These are phyloP conservation scores for Petasospora fabianii DNA, from an alignment of 1,139 yeast species.

Conservation along the genomic window DNA sequence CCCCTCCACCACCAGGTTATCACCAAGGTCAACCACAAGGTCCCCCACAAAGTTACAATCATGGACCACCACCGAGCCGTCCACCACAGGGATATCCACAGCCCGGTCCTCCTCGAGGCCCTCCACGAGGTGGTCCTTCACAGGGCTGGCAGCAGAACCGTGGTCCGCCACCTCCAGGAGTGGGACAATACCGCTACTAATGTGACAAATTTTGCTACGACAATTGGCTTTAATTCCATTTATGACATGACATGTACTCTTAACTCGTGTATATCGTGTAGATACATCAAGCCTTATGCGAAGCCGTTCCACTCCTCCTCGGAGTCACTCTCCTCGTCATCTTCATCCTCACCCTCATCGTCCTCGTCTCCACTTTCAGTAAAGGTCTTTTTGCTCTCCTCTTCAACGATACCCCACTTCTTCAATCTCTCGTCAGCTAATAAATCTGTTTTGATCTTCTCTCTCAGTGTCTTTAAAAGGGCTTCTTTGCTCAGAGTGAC, in stretches of 20 bases:
- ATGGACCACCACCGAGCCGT: neutral
- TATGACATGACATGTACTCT: neutral
- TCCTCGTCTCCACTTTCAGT: constrained; percentile 44
- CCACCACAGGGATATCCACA: constrained; percentile 5
- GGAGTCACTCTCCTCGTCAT: constrained; percentile 32
- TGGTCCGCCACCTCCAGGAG: constrained; percentile 1
- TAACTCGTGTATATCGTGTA: no score
- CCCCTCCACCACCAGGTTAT: constrained; percentile 3
- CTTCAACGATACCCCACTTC: constrained; percentile 56
- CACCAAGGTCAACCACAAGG: constrained; percentile 2
- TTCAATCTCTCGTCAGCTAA: constrained; percentile 59
- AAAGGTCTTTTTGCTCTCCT: constrained; percentile 31
- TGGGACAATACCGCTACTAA: neutral
- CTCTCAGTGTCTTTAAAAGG: constrained; percentile 58
- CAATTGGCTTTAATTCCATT: no score
- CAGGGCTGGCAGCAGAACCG: neutral
- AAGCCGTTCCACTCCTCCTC: constrained; percentile 56
- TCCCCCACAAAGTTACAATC: constrained; percentile 1
- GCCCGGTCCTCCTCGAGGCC: neutral
- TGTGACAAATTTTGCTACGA: neutral
- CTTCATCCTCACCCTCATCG: no score
- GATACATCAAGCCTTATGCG: constrained; percentile 21
- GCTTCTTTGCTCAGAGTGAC: constrained; percentile 46
- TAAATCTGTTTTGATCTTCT: constrained; percentile 62
- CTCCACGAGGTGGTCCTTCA: constrained; percentile 2